These are phyloP conservation scores for Naumovozyma dairenensis DNA, from an alignment of 805 yeast genomes.

Conservation along the genomic window DNA sequence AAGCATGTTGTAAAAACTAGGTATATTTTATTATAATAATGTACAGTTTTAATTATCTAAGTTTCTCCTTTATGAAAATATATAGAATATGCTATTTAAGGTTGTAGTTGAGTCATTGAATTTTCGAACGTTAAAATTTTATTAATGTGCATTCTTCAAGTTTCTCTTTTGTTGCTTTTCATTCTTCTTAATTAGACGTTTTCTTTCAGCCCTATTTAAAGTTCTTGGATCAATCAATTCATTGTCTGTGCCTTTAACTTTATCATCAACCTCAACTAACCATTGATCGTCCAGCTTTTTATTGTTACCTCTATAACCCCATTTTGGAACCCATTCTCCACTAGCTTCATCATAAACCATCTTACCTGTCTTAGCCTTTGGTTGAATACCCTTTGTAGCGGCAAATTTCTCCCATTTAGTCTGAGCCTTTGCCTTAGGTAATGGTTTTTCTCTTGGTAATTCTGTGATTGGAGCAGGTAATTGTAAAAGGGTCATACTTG, in stretches of 20 bases:
- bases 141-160: slow-evolving; percentile 31
- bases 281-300: slow-evolving; percentile 83
- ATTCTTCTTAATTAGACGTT: slow-evolving; percentile 3
- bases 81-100: too few relatives aligned
- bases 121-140: too few relatives aligned
- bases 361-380: slow-evolving; percentile 85
- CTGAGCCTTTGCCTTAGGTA: slow-evolving; percentile 85
- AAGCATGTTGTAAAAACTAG: too few relatives aligned
- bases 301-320: slow-evolving; percentile 96
- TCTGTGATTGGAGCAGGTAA: slow-evolving; percentile 76
- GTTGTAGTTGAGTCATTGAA: too few relatives aligned
- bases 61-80: too few relatives aligned
- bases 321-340: slow-evolving; percentile 94
- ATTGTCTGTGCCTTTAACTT: slow-evolving; percentile 44
- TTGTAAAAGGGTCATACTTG: slow-evolving; percentile 72
- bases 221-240: slow-evolving; percentile 84
- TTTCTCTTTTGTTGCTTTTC: slow-evolving; percentile 81
- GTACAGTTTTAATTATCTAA: too few relatives aligned
- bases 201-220: slow-evolving; percentile 55
- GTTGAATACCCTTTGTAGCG: slow-evolving; percentile 83
- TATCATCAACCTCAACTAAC: slow-evolving; percentile 88
- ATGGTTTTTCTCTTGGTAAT: slow-evolving; percentile 89
- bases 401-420: slow-evolving; percentile 98
- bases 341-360: slow-evolving; percentile 79
- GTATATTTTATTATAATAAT: too few relatives aligned